These are phyloP conservation scores for Atkinsonella texensis DNA, from an alignment of 2,329 filamentous ascomycete species.

Conservation along the genomic window DNA sequence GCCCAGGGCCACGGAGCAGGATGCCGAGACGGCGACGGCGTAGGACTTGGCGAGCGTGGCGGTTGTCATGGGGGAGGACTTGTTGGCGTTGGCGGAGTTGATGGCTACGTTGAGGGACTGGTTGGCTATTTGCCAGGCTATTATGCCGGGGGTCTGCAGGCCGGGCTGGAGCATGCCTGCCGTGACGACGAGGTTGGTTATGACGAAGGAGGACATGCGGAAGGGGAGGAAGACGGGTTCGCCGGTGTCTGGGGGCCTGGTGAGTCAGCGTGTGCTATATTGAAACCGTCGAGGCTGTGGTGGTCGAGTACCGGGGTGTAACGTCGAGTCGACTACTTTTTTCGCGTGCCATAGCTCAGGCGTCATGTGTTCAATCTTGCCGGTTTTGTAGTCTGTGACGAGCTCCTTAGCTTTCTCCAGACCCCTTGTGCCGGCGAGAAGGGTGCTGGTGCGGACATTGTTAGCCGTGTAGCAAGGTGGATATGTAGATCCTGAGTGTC, in stretches of 20 bases:
- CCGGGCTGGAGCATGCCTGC: conserved; percentile 94
- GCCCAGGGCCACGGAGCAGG: conserved; percentile 84
- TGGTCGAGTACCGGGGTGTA: conserved; percentile 65
- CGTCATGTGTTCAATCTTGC: conserved; percentile 68
- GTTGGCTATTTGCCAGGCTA: conserved; percentile 92
- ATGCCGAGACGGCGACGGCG: conserved; percentile 80
- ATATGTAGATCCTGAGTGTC: background rate
- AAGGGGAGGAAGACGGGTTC: conserved; percentile 87
- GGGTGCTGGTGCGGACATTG: conserved; percentile 48
- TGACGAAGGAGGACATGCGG: conserved; percentile 90
- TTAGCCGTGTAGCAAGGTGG: background rate
- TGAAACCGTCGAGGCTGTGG: no score
- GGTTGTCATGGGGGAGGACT: conserved; percentile 77
- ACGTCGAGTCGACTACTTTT: conserved; percentile 91
- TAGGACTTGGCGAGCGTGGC: conserved; percentile 81
- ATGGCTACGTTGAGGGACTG: conserved; percentile 97
- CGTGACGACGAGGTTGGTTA: conserved; percentile 90
- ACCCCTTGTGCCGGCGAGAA: conserved; percentile 65
- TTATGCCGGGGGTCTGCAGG: conserved; percentile 66
- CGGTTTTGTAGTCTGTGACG: conserved; percentile 77
- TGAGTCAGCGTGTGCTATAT: background rate
- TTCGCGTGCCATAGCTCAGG: conserved; percentile 90
- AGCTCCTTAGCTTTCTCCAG: conserved; percentile 79
- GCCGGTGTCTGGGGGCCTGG: conserved; percentile 61
- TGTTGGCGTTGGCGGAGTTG: conserved; percentile 97